Evolutionary conservation across 2,329 filamentous ascomycete genomes (phyloP).

Genomic region (Leptosphaerulina australis): DNA sequence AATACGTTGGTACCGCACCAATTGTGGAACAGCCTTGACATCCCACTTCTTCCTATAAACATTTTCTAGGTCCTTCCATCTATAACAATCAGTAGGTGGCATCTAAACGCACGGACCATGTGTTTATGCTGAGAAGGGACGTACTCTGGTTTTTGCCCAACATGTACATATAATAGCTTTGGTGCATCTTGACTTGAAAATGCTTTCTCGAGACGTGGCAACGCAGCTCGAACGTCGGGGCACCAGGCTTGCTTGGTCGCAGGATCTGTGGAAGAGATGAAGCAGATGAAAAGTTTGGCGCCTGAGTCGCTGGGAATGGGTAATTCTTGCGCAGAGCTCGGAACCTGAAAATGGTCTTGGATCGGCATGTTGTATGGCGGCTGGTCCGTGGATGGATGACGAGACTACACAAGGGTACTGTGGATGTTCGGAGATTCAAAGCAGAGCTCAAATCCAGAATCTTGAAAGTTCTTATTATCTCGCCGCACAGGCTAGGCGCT

Average conservation of each 20-base stretch:
- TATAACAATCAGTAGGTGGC: background rate
- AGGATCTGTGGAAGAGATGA: conserved; percentile 16
- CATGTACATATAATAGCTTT: conserved; percentile 10
- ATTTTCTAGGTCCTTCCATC: conserved; percentile 11
- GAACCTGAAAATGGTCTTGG: conserved; percentile 11
- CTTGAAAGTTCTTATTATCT: too few species aligned
- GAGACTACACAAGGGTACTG: too few species aligned
- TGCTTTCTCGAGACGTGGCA: conserved; percentile 6
- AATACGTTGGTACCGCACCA: conserved; percentile 7
- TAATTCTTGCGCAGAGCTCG: conserved; percentile 8
- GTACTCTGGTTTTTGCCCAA: conserved; percentile 19
- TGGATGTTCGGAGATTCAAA: too few species aligned
- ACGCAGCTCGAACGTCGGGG: conserved; percentile 21
- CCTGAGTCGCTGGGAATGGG: background rate
- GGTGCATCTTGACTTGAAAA: conserved; percentile 6
- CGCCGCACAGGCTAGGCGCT: too few species aligned
- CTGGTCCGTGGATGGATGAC: background rate
- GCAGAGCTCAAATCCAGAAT: too few species aligned
- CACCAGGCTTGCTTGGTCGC: conserved; percentile 19
- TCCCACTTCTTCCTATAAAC: conserved; percentile 13
- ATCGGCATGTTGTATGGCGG: conserved; percentile 13
- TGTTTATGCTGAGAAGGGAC: background rate
- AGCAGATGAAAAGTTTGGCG: conserved; percentile 14
- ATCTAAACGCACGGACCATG: background rate
- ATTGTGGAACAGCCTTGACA: conserved; percentile 8